Evolutionary conservation across 106 monocot species (phyloP), one percentile per base, ranked within the genome.

Genomic region (Alisma plantagoaquatica): DNA sequence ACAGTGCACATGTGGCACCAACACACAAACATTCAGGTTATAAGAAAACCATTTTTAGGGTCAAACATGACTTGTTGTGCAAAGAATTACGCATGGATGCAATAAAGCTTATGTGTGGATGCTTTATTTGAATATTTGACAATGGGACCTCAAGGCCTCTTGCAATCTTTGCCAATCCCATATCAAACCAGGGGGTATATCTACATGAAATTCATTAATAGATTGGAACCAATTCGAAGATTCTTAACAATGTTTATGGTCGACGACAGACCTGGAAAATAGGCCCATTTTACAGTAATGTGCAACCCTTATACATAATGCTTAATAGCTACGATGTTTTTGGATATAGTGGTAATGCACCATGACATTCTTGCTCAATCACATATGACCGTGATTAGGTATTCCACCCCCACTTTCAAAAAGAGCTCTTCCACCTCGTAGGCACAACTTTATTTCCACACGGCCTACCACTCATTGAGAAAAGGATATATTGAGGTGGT

Each of bases 91-190:
- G 17, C 17, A 32, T 8, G 16, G 54, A 54, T 19, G 32, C 33
- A 2, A 20, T 32, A 33, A 2, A 33, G 3, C 15, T 32, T 33
- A 33, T 54, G 17, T 1, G 32, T 10, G 10, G 8, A 1, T 54
- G 54, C 15, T 17, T 19, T 20, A 17, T 33, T 1, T 54, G 54
- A 54, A 21, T 31, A 30, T 33, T 15, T 17, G 16, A 18, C 54
- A 2, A 2, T 32, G n/a, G 4, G 19, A 6, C 32, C 54, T 17
- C 12, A n/a, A 2, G 32, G 32, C 4, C 11, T 56, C 11, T 15
- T 56, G 1, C 56, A 56, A 56, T 38, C 56, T 7, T 23, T 56
- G 20, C 56, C 56, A 0, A 23, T 56, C 1, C 56, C 32, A 23
- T 1, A 33, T 6, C 1, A 35, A 9, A 29, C 24, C 18, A 23